phyloP scores from a whole-genome alignment of 2,329 filamentous ascomycete species.

The Botrytis porri region DNA sequence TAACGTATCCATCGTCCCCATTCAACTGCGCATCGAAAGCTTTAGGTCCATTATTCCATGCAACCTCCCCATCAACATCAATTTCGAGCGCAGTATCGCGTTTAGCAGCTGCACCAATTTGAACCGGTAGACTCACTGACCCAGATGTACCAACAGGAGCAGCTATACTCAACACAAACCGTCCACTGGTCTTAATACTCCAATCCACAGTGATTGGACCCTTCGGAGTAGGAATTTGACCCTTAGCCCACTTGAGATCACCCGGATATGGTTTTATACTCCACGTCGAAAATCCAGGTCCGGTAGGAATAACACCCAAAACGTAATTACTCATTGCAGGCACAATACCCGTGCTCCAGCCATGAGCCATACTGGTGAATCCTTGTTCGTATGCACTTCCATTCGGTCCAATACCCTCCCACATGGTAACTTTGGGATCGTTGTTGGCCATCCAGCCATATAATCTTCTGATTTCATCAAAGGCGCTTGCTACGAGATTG shows the following conservation, averaged over 20 bases:
- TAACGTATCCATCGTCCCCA: constrained; percentile 18
- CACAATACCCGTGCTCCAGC: constrained; percentile 51
- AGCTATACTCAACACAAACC: constrained; percentile 37
- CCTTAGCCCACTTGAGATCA: constrained; percentile 45
- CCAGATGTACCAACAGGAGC: constrained; percentile 36
- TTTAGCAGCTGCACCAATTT: constrained; percentile 3
- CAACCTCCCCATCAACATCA: constrained; percentile 24
- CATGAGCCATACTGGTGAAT: constrained; percentile 50
- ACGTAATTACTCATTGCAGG: constrained; percentile 47
- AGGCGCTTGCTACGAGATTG: constrained; percentile 39
- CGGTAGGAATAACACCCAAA: constrained; percentile 46
- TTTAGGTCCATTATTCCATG: constrained; percentile 13
- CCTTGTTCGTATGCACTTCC: constrained; percentile 46
- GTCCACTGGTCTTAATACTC: constrained; percentile 31
- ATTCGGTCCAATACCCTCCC: constrained; percentile 49
- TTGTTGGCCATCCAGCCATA: constrained; percentile 50
- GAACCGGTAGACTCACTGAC: constrained; percentile 30
- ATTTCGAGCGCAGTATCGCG: constrained; percentile 5
- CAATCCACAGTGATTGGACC: constrained; percentile 43
- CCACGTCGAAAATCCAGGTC: constrained; percentile 46
- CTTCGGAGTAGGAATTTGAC: constrained; percentile 44
- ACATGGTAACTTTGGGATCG: constrained; percentile 48
- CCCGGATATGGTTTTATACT: constrained; percentile 41
- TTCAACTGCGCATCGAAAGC: constrained; percentile 1
- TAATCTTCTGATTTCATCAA: constrained; percentile 47